phyloP scores from a whole-genome alignment of 768 basidiomycete genomes.

The Mycena amicta region DNA sequence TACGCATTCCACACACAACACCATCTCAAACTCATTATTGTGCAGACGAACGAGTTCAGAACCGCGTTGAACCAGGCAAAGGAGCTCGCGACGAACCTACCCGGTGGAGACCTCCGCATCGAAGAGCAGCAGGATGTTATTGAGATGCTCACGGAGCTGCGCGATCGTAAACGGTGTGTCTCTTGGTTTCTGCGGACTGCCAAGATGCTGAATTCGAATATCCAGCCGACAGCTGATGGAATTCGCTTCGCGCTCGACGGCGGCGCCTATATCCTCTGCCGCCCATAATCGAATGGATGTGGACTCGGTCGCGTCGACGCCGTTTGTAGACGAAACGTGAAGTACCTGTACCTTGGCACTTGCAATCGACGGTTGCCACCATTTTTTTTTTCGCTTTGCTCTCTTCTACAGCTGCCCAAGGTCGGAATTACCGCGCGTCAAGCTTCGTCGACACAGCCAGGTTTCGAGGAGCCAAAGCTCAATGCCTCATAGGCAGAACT shows the following conservation, averaged over 20 bases:
- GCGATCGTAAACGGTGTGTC: constrained; percentile 63
- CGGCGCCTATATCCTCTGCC: constrained; percentile 30
- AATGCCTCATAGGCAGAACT: too few species aligned
- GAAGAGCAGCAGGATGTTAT: constrained; percentile 75
- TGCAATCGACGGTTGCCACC: too few species aligned
- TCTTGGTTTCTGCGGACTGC: neutral
- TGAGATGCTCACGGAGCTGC: constrained; percentile 62
- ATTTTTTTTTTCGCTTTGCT: neutral
- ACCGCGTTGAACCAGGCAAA: constrained; percentile 59
- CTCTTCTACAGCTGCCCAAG: too few species aligned
- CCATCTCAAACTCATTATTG: neutral
- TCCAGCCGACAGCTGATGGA: constrained; percentile 55
- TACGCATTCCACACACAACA: constrained; percentile 24
- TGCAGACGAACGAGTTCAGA: constrained; percentile 74
- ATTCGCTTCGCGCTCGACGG: constrained; percentile 49
- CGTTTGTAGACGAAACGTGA: constrained; percentile 30
- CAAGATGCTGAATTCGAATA: neutral
- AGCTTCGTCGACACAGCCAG: too few species aligned
- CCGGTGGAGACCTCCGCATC: constrained; percentile 72
- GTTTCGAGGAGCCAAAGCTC: too few species aligned
- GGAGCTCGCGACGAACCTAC: constrained; percentile 56
- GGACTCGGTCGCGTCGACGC: constrained; percentile 78
- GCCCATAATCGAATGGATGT: constrained; percentile 58
- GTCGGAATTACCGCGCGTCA: too few species aligned
- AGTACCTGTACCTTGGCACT: neutral